phyloP scores from a whole-genome alignment of 2,329 filamentous ascomycete genomes.

The Sporothrix inflata region DNA sequence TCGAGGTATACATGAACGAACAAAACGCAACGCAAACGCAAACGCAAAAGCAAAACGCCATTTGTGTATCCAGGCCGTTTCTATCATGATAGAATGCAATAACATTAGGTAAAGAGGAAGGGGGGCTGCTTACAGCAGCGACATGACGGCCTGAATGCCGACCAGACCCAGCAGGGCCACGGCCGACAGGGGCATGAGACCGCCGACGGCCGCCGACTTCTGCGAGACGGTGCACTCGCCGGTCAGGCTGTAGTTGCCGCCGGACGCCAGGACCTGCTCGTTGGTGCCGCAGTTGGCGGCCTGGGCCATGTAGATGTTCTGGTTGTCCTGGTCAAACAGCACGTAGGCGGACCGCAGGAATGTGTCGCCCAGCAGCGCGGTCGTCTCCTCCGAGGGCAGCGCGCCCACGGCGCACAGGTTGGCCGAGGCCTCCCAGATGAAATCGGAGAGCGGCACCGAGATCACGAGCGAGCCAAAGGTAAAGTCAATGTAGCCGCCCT shows the following conservation, averaged over 20 bases:
- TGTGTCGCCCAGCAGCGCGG: slow-evolving; percentile 37
- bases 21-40: not conserved
- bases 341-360: slow-evolving; percentile 38
- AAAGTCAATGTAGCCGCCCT: slow-evolving; percentile 45
- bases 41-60: not conserved
- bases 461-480: slow-evolving; percentile 45
- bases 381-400: slow-evolving; percentile 27
- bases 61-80: not conserved
- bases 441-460: slow-evolving; percentile 45
- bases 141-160: slow-evolving; percentile 19
- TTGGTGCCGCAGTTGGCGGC: slow-evolving; percentile 38
- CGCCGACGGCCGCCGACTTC: not conserved
- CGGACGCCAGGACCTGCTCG: slow-evolving; percentile 33
- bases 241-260: slow-evolving; percentile 31
- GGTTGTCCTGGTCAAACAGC: slow-evolving; percentile 38
- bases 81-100: not conserved
- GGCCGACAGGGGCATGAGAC: not conserved
- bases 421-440: slow-evolving; percentile 38
- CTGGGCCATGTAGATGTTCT: slow-evolving; percentile 36
- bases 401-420: slow-evolving; percentile 35
- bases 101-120: not conserved
- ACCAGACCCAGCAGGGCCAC: slow-evolving; percentile 22
- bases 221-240: slow-evolving; percentile 33
- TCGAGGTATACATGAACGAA: not conserved
- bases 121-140: slow-evolving; percentile 8